phyloP scores from a whole-genome alignment of 495 filamentous ascomycete species.

The Daldinia concentrica region DNA sequence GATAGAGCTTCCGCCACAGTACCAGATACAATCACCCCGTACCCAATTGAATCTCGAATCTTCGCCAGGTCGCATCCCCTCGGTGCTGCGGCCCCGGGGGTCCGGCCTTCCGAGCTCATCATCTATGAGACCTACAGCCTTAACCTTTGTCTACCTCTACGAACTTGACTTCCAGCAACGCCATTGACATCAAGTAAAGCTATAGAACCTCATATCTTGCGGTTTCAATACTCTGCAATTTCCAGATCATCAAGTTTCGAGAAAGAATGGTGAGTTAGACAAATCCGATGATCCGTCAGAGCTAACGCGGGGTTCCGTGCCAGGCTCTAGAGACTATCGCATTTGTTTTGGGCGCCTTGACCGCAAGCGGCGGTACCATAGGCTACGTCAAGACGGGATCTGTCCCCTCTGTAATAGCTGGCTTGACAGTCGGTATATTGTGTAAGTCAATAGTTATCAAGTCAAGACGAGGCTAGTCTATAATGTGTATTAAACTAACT shows the following conservation, averaged over 20 bases:
- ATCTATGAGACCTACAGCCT: conserved; percentile 15
- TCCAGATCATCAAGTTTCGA: neutral
- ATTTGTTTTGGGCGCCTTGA: conserved; percentile 80
- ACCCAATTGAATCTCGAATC: conserved; percentile 1
- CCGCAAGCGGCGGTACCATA: conserved; percentile 83
- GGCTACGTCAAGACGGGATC: conserved; percentile 86
- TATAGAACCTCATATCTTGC: neutral
- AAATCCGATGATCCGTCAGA: neutral
- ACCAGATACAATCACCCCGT: neutral
- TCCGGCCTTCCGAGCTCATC: conserved; percentile 25
- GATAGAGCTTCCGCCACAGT: conserved; percentile 44
- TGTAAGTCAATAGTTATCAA: conserved; percentile 48
- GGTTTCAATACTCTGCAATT: neutral
- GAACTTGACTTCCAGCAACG: conserved; percentile 6
- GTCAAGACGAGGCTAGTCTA: neutral
- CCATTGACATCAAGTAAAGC: neutral
- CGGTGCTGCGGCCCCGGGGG: conserved; percentile 31
- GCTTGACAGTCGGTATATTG: conserved; percentile 76
- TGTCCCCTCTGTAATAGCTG: conserved; percentile 84
- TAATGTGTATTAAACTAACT: conserved; percentile 18
- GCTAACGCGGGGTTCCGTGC: conserved; percentile 19
- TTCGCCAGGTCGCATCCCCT: conserved; percentile 11
- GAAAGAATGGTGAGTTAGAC: conserved; percentile 31
- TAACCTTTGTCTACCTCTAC: conserved; percentile 22
- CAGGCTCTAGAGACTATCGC: conserved; percentile 57